Conservation (phyloP, 2,329 filamentous ascomycete species). For the Trichophyton schoenleinii region DNA sequence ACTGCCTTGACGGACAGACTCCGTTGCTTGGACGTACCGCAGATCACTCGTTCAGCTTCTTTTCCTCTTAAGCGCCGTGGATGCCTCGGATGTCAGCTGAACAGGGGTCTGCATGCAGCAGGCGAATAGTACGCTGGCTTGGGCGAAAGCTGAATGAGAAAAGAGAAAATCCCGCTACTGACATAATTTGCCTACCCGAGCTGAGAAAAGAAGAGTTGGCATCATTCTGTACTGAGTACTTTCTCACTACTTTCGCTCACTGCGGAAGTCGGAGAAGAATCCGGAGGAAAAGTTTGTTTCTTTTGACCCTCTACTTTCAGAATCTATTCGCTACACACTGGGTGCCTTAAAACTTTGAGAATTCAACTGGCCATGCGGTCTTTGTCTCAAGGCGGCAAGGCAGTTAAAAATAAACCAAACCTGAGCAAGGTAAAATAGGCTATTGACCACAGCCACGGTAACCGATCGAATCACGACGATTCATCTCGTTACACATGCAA, state of each 20-base stretch:
- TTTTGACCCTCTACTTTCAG: not conserved
- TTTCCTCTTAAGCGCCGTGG: slow-evolving; percentile 2
- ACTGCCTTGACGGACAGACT: not conserved
- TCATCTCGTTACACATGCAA: slow-evolving; percentile 1
- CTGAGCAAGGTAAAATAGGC: not conserved
- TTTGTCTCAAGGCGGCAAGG: slow-evolving; percentile 3
- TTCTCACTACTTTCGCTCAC: not conserved
- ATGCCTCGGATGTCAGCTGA: slow-evolving; percentile 2
- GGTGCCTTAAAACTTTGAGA: not conserved
- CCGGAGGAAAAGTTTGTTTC: not conserved
- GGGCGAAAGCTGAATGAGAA: not conserved
- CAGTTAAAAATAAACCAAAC: slow-evolving; percentile 4
- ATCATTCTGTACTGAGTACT: too few relatives aligned
- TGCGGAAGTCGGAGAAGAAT: not conserved
- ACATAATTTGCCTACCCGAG: not conserved
- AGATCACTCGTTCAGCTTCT: not conserved
- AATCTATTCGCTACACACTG: slow-evolving; percentile 13
- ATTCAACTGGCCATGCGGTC: not conserved
- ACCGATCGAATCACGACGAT: not conserved
- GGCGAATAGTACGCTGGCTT: not conserved
- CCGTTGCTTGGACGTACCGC: not conserved
- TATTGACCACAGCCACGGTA: not conserved
- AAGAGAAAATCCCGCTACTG: not conserved
- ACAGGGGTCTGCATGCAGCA: not conserved
- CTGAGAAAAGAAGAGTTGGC: not conserved